A percentile compares a stretch with the other conserved stretches of the same genome.
Conservation (phyloP, 192 early-diverging fungal genomes). For the Backusella westeae region DNA sequence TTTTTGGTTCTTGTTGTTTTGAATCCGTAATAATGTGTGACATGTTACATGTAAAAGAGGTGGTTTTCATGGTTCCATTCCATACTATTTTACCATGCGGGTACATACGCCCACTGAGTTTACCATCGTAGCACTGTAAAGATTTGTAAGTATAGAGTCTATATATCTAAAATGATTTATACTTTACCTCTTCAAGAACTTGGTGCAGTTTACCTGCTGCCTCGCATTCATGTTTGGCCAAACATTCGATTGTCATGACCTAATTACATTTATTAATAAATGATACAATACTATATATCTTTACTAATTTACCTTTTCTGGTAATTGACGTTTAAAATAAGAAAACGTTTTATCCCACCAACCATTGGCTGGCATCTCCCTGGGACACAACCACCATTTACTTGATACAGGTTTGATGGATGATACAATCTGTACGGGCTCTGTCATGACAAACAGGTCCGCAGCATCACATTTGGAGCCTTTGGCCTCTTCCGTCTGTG, state of each 20-base stretch:
- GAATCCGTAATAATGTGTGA: neutral
- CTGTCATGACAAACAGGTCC: slow-evolving; percentile 11
- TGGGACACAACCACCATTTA: neutral
- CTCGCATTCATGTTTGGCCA: slow-evolving; percentile 18
- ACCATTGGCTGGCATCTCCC: neutral
- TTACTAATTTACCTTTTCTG: slow-evolving; percentile 1
- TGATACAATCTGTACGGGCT: neutral
- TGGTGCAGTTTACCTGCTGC: slow-evolving; percentile 27
- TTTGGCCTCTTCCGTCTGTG: neutral
- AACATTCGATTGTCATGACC: slow-evolving; percentile 15
- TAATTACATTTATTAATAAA: neutral
- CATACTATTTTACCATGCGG: slow-evolving; percentile 23
- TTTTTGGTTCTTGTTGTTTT: neutral
- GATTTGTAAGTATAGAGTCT: no score
- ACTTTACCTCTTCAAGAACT: slow-evolving; percentile 21
- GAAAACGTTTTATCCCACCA: slow-evolving; percentile 1
- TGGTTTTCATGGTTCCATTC: slow-evolving; percentile 11
- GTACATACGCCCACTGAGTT: slow-evolving; percentile 21
- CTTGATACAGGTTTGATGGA: neutral
- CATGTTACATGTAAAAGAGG: neutral
- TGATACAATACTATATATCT: no score
- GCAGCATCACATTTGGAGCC: slow-evolving; percentile 9
- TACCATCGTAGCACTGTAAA: slow-evolving; percentile 16
- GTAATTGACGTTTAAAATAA: neutral
- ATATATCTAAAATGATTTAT: neutral